These are phyloP conservation scores for Podospora tetraspora DNA, from an alignment of 495 filamentous ascomycete genomes.

Conservation along the genomic window DNA sequence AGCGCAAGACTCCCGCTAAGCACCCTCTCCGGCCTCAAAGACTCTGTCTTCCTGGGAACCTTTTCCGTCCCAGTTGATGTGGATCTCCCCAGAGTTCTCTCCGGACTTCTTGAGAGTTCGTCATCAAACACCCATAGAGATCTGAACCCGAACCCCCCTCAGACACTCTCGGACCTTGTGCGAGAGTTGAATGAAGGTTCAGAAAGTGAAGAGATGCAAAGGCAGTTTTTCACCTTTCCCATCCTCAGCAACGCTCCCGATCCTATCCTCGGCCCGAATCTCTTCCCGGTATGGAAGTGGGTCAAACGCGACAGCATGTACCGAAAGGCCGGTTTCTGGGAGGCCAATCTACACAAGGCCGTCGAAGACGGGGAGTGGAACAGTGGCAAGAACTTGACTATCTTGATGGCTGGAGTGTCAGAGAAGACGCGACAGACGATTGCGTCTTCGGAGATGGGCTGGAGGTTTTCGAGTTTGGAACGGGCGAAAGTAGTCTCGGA, in stretches of 20 bases:
- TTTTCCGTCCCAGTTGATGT: no score
- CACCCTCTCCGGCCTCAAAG: background rate
- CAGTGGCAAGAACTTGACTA: background rate
- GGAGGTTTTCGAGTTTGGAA: background rate
- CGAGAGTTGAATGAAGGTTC: background rate
- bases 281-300: background rate
- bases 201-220: no score
- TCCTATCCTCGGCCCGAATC: background rate
- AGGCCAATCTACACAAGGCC: background rate
- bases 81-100: no score
- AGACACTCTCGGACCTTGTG: background rate
- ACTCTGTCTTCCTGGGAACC: background rate
- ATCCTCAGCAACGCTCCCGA: background rate
- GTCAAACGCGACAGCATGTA: background rate
- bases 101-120: no score
- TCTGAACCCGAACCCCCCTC: no score
- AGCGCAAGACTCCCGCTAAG: background rate
- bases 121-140: no score
- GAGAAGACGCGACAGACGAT: background rate
- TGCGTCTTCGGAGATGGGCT: background rate
- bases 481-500: background rate
- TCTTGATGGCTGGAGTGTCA: background rate
- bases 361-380: background rate
- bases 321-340: background rate
- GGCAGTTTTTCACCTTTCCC: background rate